These are phyloP conservation scores for Cinnamomum micranthum DNA, from an alignment of 164 flowering plant species.

Conservation along the genomic window DNA sequence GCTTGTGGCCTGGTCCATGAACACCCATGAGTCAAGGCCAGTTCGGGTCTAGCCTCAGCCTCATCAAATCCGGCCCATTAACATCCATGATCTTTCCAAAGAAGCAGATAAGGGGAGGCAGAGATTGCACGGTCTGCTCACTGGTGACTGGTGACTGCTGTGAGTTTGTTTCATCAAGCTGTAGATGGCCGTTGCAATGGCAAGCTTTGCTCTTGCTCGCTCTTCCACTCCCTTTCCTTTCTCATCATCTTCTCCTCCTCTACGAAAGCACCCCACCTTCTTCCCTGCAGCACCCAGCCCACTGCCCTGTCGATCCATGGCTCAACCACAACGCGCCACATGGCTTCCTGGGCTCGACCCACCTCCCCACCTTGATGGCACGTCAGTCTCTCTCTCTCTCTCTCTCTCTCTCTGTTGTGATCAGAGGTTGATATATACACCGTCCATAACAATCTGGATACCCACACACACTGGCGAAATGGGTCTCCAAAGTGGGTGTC, in stretches of 20 bases:
- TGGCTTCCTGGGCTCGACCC: constrained; percentile 98
- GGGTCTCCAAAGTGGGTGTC: too few relatives aligned
- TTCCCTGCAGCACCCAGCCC: not conserved
- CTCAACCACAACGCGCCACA: constrained; percentile 70
- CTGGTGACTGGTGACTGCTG: not conserved
- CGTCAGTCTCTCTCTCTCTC: constrained; percentile 29
- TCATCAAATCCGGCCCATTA: too few relatives aligned
- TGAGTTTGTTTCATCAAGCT: not conserved
- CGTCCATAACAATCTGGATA: too few relatives aligned
- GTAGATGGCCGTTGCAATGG: constrained; percentile 42
- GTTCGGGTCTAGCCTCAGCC: not conserved
- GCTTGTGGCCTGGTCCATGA: not conserved
- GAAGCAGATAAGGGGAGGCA: not conserved
- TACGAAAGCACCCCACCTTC: not conserved
- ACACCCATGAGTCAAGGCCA: not conserved
- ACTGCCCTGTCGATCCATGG: constrained; percentile 1
- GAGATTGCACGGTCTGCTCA: not conserved
- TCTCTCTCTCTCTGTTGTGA: constrained; percentile 3
- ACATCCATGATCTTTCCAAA: too few relatives aligned
- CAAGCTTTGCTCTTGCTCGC: constrained; percentile 29
- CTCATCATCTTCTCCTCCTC: not conserved
- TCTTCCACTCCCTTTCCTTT: constrained; percentile 17
- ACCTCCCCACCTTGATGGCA: constrained; percentile 86
- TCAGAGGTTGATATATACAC: too few relatives aligned
- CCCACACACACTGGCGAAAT: too few relatives aligned